phyloP scores from a whole-genome alignment of 2,329 filamentous ascomycete genomes.

The Sarocladium oryzae region DNA sequence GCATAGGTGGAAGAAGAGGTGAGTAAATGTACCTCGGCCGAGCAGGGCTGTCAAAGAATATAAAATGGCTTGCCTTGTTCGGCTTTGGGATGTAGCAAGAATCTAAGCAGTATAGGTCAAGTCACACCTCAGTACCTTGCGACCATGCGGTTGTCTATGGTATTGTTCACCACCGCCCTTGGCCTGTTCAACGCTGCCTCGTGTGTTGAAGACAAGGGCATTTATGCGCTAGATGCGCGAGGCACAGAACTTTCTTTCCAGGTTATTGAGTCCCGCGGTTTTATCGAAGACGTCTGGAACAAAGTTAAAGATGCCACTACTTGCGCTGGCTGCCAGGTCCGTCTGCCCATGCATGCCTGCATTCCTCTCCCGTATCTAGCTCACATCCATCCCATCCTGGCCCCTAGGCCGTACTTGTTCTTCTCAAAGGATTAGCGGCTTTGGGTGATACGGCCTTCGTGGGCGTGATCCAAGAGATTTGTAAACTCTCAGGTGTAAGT shows the following conservation, averaged over 20 bases:
- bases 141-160: neutral
- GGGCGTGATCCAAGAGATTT: slow-evolving; percentile 22
- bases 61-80: too few species aligned
- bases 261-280: neutral
- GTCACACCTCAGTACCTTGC: too few species aligned
- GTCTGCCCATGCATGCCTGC: neutral
- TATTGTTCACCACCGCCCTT: neutral
- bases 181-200: neutral
- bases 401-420: slow-evolving; percentile 18
- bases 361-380: neutral
- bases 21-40: too few species aligned
- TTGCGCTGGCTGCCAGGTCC: slow-evolving; percentile 21
- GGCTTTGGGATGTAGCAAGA: too few species aligned
- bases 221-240: neutral
- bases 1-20: too few species aligned
- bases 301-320: slow-evolving; percentile 18
- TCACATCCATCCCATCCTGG: neutral
- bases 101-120: too few species aligned
- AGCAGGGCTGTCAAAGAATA: too few species aligned
- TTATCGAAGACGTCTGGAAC: slow-evolving; percentile 19
- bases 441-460: slow-evolving; percentile 37
- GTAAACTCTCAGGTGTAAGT: slow-evolving; percentile 26
- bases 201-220: neutral
- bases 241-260: neutral
- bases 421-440: slow-evolving; percentile 36